Base-by-base conservation (phyloP, 2,329 filamentous ascomycete species). In the Salinomyces thailandicus region DNA sequence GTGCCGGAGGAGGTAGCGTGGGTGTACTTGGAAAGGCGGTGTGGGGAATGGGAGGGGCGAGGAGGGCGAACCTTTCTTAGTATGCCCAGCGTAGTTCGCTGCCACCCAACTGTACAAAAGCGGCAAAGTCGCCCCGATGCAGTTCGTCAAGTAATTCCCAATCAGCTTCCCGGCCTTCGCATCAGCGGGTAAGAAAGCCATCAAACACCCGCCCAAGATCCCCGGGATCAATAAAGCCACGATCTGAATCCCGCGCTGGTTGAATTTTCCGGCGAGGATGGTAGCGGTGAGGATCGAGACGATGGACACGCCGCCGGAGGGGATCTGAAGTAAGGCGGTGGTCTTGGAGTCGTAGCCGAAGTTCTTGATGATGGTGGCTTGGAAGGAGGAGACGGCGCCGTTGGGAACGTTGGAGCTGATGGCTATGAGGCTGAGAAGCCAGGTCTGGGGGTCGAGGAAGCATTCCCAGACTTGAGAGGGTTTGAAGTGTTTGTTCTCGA, bases 11-110 rank as follows among this genome's bases (percentile, higher is more conserved):
- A 14, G 17, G n/a, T 5, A 4, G 14, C 13, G 34, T 36, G 7
- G 31, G 34, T 31, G 18, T 3, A 12, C 9, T 14, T 16, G 12
- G 28, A 31, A 31, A 26, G 24, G n/a, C 7, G 14, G 22, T 16
- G 31, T 5, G 12, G 33, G 14, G 34, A 51, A 52, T 36, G 9
- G 9, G 22, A 26, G 22, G 22, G 9, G 22, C 9, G 58, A 5
- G 17, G 22, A 26, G n/a, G 22, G n/a, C 63, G 20, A 64, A 38
- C 45, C 47, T 38, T 55, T 54, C 62, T 85, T 85, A 1, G 80
- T 85, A 47, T 82, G 78, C 0, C 81, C 81, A 16, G 75, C 81
- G 14, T 81, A 66, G 49, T 85, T 62, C 2, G 54, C 53, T 2
- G 52, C 49, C 2, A 56, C 45, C 51, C 60, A 62, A 5, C 48